Percentiles rank a stretch among this genome's conserved stretches.
phyloP scores from a whole-genome alignment of 768 basidiomycete species.

The Tylopilus subfusipes region DNA sequence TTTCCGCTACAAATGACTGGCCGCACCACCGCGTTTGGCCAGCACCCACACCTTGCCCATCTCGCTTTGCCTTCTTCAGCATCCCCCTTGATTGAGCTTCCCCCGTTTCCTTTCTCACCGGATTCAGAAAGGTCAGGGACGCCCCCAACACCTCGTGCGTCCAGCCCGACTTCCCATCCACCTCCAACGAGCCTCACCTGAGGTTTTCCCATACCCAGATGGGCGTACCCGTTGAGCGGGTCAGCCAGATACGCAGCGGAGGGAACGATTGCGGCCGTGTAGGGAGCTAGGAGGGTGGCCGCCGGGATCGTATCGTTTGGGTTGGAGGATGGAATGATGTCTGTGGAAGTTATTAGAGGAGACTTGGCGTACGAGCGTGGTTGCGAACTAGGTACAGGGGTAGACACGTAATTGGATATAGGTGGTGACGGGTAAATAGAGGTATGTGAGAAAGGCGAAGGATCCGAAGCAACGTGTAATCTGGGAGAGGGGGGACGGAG shows the following conservation, averaged over 20 bases:
- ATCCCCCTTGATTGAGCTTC: conserved; percentile 36
- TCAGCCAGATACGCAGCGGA: conserved; percentile 68
- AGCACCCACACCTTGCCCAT: conserved; percentile 54
- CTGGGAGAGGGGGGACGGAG: conserved; percentile 30
- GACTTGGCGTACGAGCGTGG: conserved; percentile 17
- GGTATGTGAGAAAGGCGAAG: conserved; percentile 17
- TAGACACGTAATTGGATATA: conserved; percentile 22
- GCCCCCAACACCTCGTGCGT: conserved; percentile 68
- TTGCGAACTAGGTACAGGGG: conserved; percentile 20
- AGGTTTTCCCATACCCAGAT: conserved; percentile 78
- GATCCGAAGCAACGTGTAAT: conserved; percentile 24
- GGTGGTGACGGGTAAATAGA: conserved; percentile 27
- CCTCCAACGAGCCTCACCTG: conserved; percentile 77
- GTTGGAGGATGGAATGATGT: conserved; percentile 39
- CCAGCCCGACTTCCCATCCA: conserved; percentile 75
- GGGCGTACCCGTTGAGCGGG: conserved; percentile 83
- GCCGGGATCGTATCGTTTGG: conserved; percentile 55
- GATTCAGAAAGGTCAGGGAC: conserved; percentile 26
- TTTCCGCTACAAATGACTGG: conserved; percentile 38
- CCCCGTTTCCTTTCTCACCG: background rate
- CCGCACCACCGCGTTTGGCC: conserved; percentile 45
- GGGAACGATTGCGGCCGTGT: conserved; percentile 60
- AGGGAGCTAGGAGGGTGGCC: conserved; percentile 58
- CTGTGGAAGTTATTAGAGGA: conserved; percentile 35
- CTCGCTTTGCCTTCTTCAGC: conserved; percentile 40